Evolutionary conservation across 2,329 filamentous ascomycete species (phyloP).

Genomic region (Aquanectria penicillioides): DNA sequence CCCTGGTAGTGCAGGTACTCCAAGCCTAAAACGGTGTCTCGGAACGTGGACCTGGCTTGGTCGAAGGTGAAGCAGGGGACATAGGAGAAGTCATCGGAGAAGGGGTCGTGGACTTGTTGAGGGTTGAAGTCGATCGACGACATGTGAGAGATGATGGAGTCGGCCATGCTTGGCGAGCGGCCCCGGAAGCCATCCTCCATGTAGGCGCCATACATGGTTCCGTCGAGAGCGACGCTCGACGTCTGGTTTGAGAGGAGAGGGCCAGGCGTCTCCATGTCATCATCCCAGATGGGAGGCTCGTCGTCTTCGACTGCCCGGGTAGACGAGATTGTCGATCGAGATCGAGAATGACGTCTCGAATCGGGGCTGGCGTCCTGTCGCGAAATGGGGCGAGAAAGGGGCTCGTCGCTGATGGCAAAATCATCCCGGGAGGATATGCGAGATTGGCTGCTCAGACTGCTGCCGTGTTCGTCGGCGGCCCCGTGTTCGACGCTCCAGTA

Average conservation of each 20-base stretch:
- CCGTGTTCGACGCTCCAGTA: slow-evolving; percentile 90
- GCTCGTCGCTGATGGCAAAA: slow-evolving; percentile 48
- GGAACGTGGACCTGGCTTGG: slow-evolving; percentile 84
- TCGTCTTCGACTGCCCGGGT: slow-evolving; percentile 47
- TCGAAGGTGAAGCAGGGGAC: slow-evolving; percentile 92
- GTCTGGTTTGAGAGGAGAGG: slow-evolving; percentile 62
- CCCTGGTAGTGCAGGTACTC: slow-evolving; percentile 93
- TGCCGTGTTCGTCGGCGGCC: slow-evolving; percentile 62
- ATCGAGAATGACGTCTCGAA: slow-evolving; percentile 59
- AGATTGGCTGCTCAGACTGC: slow-evolving; percentile 51
- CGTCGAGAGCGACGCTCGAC: slow-evolving; percentile 72
- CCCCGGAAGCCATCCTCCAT: slow-evolving; percentile 67
- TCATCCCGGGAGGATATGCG: slow-evolving; percentile 56
- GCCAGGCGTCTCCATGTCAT: slow-evolving; percentile 64
- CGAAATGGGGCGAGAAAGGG: slow-evolving; percentile 51
- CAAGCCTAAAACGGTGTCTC: slow-evolving; percentile 90
- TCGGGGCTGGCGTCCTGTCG: slow-evolving; percentile 51
- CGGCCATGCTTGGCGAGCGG: slow-evolving; percentile 82
- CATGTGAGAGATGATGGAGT: slow-evolving; percentile 78
- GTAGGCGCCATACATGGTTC: slow-evolving; percentile 81
- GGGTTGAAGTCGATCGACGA: slow-evolving; percentile 70
- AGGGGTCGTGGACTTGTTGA: slow-evolving; percentile 68
- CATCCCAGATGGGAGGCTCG: slow-evolving; percentile 52
- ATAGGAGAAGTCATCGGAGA: slow-evolving; percentile 89
- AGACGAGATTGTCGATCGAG: slow-evolving; percentile 57